Evolutionary conservation across 495 filamentous ascomycete species (phyloP).

Genomic region (Penicillium coffeae): DNA sequence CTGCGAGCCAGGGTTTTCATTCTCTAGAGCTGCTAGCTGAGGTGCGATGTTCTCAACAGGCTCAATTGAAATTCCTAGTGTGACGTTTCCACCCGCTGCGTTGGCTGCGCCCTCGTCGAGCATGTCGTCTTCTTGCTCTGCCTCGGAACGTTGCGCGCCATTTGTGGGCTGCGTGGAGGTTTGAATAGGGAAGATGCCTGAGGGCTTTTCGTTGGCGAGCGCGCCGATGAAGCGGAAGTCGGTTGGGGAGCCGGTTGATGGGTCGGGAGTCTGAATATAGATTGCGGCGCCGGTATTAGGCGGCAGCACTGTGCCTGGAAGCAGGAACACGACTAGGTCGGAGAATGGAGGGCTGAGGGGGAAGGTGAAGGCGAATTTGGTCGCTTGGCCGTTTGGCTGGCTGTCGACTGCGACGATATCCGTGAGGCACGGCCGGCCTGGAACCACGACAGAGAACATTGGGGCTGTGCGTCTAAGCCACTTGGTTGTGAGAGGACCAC

Average conservation of each 20-base stretch:
- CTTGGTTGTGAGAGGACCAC: background rate
- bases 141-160: slow-evolving; percentile 22
- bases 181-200: slow-evolving; percentile 74
- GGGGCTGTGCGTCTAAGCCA: slow-evolving; percentile 6
- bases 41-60: slow-evolving; percentile 63
- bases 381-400: slow-evolving; percentile 49
- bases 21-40: slow-evolving; percentile 58
- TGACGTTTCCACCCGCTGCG: slow-evolving; percentile 52
- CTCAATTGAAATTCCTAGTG: slow-evolving; percentile 83
- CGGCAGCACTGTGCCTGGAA: slow-evolving; percentile 73
- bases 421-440: slow-evolving; percentile 57
- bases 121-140: slow-evolving; percentile 40
- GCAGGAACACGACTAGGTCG: slow-evolving; percentile 85
- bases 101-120: slow-evolving; percentile 35
- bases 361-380: slow-evolving; percentile 65
- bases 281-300: slow-evolving; percentile 78
- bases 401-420: slow-evolving; percentile 52
- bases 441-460: slow-evolving; percentile 58
- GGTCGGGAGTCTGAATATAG: slow-evolving; percentile 68
- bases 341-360: slow-evolving; percentile 57
- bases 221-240: slow-evolving; percentile 82
- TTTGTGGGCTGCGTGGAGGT: slow-evolving; percentile 7
- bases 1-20: slow-evolving; percentile 26
- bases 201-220: slow-evolving; percentile 82
- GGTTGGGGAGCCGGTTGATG: slow-evolving; percentile 25